phyloP scores from a whole-genome alignment of 73 alveolate genomes.

The Paramecium caudatum region DNA sequence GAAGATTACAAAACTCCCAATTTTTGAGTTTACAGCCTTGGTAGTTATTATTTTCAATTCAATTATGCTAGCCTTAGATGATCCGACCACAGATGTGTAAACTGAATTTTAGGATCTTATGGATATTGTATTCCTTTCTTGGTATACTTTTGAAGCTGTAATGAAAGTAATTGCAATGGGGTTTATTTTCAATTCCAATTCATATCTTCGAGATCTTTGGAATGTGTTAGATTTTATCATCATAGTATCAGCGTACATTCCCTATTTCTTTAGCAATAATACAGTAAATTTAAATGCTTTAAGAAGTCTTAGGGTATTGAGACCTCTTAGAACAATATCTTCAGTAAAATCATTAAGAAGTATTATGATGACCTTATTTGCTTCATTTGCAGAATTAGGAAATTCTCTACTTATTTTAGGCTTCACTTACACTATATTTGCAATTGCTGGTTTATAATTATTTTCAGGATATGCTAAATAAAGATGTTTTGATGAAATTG shows the following conservation, averaged over 20 bases:
- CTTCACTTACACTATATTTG: conserved; percentile 93
- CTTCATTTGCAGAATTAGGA: conserved; percentile 93
- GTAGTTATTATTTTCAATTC: conserved; percentile 78
- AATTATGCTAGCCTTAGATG: conserved; percentile 87
- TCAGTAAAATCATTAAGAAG: conserved; percentile 95
- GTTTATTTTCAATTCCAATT: conserved; percentile 45
- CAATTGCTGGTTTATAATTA: conserved; percentile 95
- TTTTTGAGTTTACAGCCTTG: conserved; percentile 69
- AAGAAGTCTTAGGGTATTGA: conserved; percentile 95
- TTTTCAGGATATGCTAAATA: conserved; percentile 92
- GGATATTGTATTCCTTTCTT: conserved; percentile 61
- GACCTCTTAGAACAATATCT: conserved; percentile 98
- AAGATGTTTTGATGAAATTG: conserved; percentile 87
- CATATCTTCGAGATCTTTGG: conserved; percentile 88
- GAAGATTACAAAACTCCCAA: conserved; percentile 19
- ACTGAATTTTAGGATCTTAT: background rate
- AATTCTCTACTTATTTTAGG: conserved; percentile 91
- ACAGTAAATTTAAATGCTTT: conserved; percentile 86
- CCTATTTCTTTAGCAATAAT: conserved; percentile 76
- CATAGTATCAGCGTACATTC: conserved; percentile 85
- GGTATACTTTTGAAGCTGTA: conserved; percentile 76
- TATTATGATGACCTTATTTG: conserved; percentile 91
- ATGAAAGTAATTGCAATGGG: conserved; percentile 78
- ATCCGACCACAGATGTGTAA: conserved; percentile 80
- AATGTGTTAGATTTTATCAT: conserved; percentile 83